Evolutionary conservation across 768 basidiomycete species (phyloP).

Genomic region (Agaricus blazei): DNA sequence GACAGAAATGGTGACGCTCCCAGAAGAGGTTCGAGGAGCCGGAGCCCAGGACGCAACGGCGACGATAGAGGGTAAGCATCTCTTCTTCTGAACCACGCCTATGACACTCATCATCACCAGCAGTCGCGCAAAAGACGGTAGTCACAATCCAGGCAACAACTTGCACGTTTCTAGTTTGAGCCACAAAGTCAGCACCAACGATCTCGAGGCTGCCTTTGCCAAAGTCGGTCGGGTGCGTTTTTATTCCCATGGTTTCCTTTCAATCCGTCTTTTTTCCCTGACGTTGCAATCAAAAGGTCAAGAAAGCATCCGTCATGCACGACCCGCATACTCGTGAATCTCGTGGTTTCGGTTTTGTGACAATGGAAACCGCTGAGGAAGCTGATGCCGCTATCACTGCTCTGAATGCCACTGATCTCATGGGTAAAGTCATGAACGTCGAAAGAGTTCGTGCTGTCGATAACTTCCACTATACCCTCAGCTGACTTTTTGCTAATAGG

Average conservation of each 20-base stretch:
- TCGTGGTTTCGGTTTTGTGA: slow-evolving; percentile 80
- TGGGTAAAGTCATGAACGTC: slow-evolving; percentile 86
- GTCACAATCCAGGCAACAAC: slow-evolving; percentile 65
- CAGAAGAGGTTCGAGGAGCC: slow-evolving; percentile 71
- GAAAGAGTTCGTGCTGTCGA: slow-evolving; percentile 57
- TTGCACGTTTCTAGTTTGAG: slow-evolving; percentile 57
- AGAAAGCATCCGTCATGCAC: slow-evolving; percentile 69
- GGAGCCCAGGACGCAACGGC: slow-evolving; percentile 58
- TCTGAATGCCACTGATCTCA: slow-evolving; percentile 76
- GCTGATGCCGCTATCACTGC: slow-evolving; percentile 88
- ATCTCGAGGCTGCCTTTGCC: slow-evolving; percentile 83
- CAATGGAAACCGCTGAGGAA: slow-evolving; percentile 66
- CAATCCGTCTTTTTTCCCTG: background rate
- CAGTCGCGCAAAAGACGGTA: slow-evolving; percentile 41
- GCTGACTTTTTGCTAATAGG: slow-evolving; percentile 36
- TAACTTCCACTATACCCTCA: background rate
- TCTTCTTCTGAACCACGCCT: slow-evolving; percentile 15
- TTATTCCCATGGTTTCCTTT: slow-evolving; percentile 3
- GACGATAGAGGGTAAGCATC: slow-evolving; percentile 50
- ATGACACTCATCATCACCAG: slow-evolving; percentile 10
- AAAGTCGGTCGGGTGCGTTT: slow-evolving; percentile 60
- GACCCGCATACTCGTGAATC: slow-evolving; percentile 67
- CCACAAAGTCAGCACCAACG: slow-evolving; percentile 66
- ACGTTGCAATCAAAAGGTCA: slow-evolving; percentile 43
- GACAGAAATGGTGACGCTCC: slow-evolving; percentile 45